Evolutionary conservation across 345 rosid genomes (phyloP), one percentile per base, ranked within the genome.

Genomic region (Geranium rotundifolium): DNA sequence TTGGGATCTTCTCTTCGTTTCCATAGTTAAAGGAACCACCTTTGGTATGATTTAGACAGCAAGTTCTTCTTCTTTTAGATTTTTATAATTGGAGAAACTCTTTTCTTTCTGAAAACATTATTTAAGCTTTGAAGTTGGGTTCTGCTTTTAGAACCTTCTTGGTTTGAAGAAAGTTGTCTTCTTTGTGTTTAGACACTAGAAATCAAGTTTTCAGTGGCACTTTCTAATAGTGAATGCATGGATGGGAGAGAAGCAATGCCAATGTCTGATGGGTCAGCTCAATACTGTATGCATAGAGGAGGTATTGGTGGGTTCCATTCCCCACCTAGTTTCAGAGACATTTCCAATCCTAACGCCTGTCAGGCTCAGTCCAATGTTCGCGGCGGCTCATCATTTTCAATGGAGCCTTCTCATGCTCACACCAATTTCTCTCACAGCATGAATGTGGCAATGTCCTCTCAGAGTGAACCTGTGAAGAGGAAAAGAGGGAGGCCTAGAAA

Each of bases 401-500:
- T 69, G 19, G 95, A 87, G 59, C 79, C 84, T 37, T 76, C 86
- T 60, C 80, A 72, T 72, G 66, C 72, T 60, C 80, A 72, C 72
- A 64, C 73, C 46, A 82, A 71, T 75, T 84, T 81, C 50, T 75
- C 78, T 62, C 97, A 83, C 37, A 81, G 77, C 65, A 77, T 81
- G 69, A 79, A 78, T 71, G 78, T 80, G 75, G 77, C 77, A 58
- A 71, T 73, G 68, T 61, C 86, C 69, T 70, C 95, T 4, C 56
- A 70, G 19, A 55, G 72, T 71, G 89, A 81, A 65, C 82, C 85
- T 2, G 86, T 76, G 68, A 90, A 88, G 84, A 95, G 86, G 89
- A 95, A 95, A 81, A 79, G 99, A 69, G 99, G 99, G 59, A 77
- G 99, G 73, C 99, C 99, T 31, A 76, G 99, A 64, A 90, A 90